A percentile compares a stretch with the other conserved stretches of the same genome.
These are phyloP conservation scores for Rhodomyrtus psidioides DNA, from an alignment of 441 rosid genomes.

Conservation along the genomic window DNA sequence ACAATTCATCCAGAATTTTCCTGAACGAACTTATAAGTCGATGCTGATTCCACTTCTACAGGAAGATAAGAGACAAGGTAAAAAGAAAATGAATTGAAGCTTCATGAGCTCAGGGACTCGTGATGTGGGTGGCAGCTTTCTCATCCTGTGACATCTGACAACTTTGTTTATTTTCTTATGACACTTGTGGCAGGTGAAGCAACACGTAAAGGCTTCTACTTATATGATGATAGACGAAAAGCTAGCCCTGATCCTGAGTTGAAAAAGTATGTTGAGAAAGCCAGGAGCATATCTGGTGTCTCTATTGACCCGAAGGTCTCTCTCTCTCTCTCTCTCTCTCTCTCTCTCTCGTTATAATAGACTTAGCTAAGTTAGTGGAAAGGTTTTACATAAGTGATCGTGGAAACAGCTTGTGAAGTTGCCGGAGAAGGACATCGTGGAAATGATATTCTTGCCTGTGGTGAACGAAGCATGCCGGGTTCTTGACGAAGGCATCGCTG, in stretches of 20 bases:
- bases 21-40: conserved; percentile 79
- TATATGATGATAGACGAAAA: conserved; percentile 72
- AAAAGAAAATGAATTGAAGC: background rate
- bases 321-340: conserved; percentile 1
- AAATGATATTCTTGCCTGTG: conserved; percentile 89
- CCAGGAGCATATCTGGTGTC: conserved; percentile 72
- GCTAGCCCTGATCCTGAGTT: conserved; percentile 83
- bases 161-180: background rate
- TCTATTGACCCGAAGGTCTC: conserved; percentile 62
- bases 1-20: conserved; percentile 75
- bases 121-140: background rate
- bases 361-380: background rate
- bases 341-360: background rate
- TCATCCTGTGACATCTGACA: background rate
- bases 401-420: conserved; percentile 54
- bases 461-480: conserved; percentile 97
- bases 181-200: conserved; percentile 59
- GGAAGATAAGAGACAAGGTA: conserved; percentile 87
- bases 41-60: conserved; percentile 82
- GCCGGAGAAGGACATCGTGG: conserved; percentile 74
- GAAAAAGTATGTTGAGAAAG: conserved; percentile 70
- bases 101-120: background rate
- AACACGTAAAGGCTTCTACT: conserved; percentile 76
- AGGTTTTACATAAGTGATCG: background rate
- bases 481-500: conserved; percentile 87